These are phyloP conservation scores for Pseudocercospora eumusae DNA, from an alignment of 2,329 filamentous ascomycete species.

Conservation along the genomic window DNA sequence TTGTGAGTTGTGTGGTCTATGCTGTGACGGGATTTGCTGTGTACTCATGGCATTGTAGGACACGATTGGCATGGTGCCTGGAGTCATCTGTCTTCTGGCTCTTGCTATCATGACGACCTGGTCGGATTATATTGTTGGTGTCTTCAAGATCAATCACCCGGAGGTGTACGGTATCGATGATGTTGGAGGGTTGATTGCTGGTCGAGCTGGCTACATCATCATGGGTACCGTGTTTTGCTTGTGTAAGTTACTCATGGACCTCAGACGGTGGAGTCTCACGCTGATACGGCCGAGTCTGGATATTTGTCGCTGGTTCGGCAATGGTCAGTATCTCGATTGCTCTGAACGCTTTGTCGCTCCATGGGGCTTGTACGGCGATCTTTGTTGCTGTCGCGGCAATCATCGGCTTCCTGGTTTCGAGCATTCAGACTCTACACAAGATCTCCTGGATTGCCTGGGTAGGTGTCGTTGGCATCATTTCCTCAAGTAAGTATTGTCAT, in stretches of 20 bases:
- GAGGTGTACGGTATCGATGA: conserved; percentile 62
- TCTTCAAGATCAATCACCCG: conserved; percentile 57
- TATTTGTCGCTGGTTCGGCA: conserved; percentile 43
- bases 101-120: conserved; percentile 52
- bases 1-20: conserved; percentile 11
- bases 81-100: conserved; percentile 47
- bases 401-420: conserved; percentile 41
- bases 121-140: conserved; percentile 53
- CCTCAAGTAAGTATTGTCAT: conserved; percentile 18
- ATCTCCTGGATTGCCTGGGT: conserved; percentile 43
- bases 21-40: not conserved
- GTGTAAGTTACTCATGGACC: conserved; percentile 1
- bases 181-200: conserved; percentile 58
- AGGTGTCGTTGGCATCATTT: conserved; percentile 33
- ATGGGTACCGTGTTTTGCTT: conserved; percentile 39
- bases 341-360: conserved; percentile 33
- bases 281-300: conserved; percentile 18
- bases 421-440: conserved; percentile 41
- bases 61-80: conserved; percentile 51
- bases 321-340: conserved; percentile 35
- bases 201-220: conserved; percentile 54
- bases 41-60: conserved; percentile 30
- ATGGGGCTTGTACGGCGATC: conserved; percentile 43
- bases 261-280: not conserved
- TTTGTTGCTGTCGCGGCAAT: conserved; percentile 48